Base-by-base conservation (phyloP, 2,329 filamentous ascomycete species). In the Aspergillus felis region DNA sequence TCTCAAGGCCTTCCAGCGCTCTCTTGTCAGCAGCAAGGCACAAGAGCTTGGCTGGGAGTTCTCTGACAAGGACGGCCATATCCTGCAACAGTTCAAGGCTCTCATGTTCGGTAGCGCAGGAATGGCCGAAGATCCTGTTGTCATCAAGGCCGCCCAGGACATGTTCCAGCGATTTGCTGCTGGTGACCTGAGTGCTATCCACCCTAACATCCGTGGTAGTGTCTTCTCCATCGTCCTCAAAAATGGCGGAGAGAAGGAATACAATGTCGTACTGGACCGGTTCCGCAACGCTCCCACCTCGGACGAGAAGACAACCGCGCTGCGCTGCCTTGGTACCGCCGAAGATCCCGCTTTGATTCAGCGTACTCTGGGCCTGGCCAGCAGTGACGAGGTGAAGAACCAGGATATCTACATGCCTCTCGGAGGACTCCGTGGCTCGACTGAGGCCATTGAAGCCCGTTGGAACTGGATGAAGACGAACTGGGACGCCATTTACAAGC, bases 351-450 rank as follows among this genome's bases (percentile, higher is more conserved):
- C 88, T 63, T 84, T 97, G 51, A 93, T 97, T 72, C 80, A 94
- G 79, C 85, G 86, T 60, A 93, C 92, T 3, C 82, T 97, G 14
- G 83, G 80, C 29, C 81, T 97, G 61, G 82, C 92, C 32, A 82
- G 92, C 57, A 86, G 86, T 72, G 85, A 87, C 60, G 88, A 96
- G 64, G 89, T 97, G 76, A 96, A 95, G 81, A 91, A 90, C 63
- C 93, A 97, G 75, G 93, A 97, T 74, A 87, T 97, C 63, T 97
- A 96, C 78, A 86, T 96, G 71, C 92, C 93, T 1, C 84, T 94
- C 42, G 84, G 86, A 35, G 90, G 90, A 7, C 83, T 97, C 28
- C 86, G 92, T 57, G 84, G 84, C 54, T 91, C 95, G 71, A 79
- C 86, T 7, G 85, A 87, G 47, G 93, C 93, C 64, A 89, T 96